Evolutionary conservation across 2,329 filamentous ascomycete genomes (phyloP).

Genomic region (Exophiala spinifera): DNA sequence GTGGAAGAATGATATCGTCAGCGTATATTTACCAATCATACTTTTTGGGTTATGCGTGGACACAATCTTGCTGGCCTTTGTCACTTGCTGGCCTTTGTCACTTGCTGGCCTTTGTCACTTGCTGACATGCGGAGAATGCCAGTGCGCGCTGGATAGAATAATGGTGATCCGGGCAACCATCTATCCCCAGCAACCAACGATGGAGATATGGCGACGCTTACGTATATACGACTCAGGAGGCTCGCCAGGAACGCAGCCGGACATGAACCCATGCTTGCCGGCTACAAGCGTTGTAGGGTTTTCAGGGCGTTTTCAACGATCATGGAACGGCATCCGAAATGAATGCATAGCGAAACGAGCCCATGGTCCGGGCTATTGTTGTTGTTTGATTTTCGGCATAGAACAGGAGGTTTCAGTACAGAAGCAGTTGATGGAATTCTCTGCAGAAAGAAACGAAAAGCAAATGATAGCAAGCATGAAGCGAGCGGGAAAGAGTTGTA

Average conservation of each 20-base stretch:
- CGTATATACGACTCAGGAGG: neutral
- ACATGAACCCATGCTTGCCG: constrained; percentile 6
- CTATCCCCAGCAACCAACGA: neutral
- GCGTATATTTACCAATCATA: constrained; percentile 24
- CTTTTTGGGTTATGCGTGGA: constrained; percentile 26
- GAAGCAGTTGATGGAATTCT: neutral
- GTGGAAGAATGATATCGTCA: constrained; percentile 22
- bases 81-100: too few species aligned
- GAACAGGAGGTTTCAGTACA: neutral
- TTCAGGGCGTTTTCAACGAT: neutral
- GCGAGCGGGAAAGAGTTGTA: neutral
- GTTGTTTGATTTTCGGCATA: neutral
- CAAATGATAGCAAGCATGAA: neutral
- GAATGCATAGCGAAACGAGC: constrained; percentile 9
- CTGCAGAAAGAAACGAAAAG: neutral
- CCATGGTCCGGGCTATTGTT: constrained; percentile 5
- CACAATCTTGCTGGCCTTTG: constrained; percentile 25
- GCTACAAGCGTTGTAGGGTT: constrained; percentile 6
- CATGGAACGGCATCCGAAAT: constrained; percentile 12
- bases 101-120: constrained; percentile 25
- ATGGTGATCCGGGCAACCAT: constrained; percentile 1
- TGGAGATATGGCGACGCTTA: neutral
- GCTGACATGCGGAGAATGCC: constrained; percentile 9
- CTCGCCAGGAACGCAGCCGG: constrained; percentile 2
- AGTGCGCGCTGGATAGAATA: constrained; percentile 7